A percentile compares a stretch with the other conserved stretches of the same genome.
Conservation (phyloP, 2,329 filamentous ascomycete species). For the Sclerotiophoma versabilis region DNA sequence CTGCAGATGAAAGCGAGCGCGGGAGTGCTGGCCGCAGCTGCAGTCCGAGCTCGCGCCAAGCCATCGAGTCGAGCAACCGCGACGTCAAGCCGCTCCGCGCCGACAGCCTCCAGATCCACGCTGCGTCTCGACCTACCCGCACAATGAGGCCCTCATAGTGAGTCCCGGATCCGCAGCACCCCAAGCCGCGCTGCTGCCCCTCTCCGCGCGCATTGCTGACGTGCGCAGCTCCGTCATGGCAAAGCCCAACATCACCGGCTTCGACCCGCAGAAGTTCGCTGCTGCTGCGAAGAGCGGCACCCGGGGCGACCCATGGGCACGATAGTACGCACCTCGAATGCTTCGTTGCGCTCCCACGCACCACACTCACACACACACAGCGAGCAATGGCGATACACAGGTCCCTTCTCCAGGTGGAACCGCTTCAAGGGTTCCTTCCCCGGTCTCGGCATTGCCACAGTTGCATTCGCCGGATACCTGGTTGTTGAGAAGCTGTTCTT, state of each 20-base stretch:
- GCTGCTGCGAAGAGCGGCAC: constrained; percentile 67
- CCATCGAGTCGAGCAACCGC: constrained; percentile 11
- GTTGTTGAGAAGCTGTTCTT: constrained; percentile 89
- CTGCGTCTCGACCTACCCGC: constrained; percentile 23
- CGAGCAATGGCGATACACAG: constrained; percentile 93
- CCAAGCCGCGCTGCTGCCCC: constrained; percentile 8
- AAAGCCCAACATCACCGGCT: constrained; percentile 81
- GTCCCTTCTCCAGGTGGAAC: constrained; percentile 86
- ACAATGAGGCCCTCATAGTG: constrained; percentile 39
- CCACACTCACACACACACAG: constrained; percentile 58
- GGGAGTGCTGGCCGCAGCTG: constrained; percentile 9
- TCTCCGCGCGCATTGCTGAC: constrained; percentile 21
- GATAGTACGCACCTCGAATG: constrained; percentile 59
- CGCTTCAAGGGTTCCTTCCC: constrained; percentile 88
- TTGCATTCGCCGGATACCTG: constrained; percentile 90
- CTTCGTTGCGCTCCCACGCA: constrained; percentile 1
- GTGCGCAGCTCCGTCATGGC: constrained; percentile 55
- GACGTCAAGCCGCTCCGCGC: constrained; percentile 25
- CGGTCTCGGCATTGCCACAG: constrained; percentile 88
- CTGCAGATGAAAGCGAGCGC: constrained; percentile 4
- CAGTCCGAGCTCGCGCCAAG: constrained; percentile 13
- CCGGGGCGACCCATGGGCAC: constrained; percentile 68
- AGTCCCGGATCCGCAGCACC: constrained; percentile 9
- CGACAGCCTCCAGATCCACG: constrained; percentile 28
- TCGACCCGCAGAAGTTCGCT: constrained; percentile 83